Percentiles rank a stretch among this genome's conserved stretches.
Conservation (phyloP, 768 basidiomycete genomes). For the Phallus indusiatus region DNA sequence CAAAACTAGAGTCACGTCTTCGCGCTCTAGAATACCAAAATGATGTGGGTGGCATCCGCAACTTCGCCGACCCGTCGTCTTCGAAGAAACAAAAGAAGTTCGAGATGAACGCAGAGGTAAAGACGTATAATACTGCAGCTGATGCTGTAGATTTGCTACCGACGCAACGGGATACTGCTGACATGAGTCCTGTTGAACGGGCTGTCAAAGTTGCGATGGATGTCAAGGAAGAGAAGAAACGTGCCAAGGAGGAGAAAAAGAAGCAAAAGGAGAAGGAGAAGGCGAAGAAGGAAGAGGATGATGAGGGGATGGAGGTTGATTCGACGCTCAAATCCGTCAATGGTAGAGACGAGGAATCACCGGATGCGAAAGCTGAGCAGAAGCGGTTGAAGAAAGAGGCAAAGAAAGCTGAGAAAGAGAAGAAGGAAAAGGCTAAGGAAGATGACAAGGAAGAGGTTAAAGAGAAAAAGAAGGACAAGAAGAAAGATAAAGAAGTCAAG, state of each 20-base stretch:
- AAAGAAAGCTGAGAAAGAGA: constrained; percentile 64
- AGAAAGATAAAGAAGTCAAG: constrained; percentile 1
- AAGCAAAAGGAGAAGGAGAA: constrained; percentile 13
- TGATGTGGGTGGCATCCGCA: constrained; percentile 63
- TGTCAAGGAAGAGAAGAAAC: constrained; percentile 81
- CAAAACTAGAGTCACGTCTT: constrained; percentile 90
- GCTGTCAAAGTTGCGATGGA: constrained; percentile 70
- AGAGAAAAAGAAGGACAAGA: constrained; percentile 18
- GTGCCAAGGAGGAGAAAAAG: constrained; percentile 61
- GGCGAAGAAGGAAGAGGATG: constrained; percentile 43
- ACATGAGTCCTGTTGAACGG: constrained; percentile 35
- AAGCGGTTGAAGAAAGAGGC: constrained; percentile 66
- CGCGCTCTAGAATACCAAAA: constrained; percentile 79
- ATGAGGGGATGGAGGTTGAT: constrained; percentile 32
- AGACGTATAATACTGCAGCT: constrained; percentile 78
- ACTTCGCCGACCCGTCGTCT: constrained; percentile 39
- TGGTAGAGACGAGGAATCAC: constrained; percentile 24
- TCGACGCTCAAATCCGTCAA: constrained; percentile 23
- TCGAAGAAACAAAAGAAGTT: constrained; percentile 70
- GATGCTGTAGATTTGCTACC: constrained; percentile 79
- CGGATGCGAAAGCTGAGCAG: constrained; percentile 35
- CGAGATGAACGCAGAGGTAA: constrained; percentile 69
- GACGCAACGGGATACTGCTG: constrained; percentile 55
- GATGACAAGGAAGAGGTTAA: constrained; percentile 19
- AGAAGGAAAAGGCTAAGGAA: constrained; percentile 24